Conservation (phyloP, 192 early-diverging fungal species). For the Coemansia sp. region DNA sequence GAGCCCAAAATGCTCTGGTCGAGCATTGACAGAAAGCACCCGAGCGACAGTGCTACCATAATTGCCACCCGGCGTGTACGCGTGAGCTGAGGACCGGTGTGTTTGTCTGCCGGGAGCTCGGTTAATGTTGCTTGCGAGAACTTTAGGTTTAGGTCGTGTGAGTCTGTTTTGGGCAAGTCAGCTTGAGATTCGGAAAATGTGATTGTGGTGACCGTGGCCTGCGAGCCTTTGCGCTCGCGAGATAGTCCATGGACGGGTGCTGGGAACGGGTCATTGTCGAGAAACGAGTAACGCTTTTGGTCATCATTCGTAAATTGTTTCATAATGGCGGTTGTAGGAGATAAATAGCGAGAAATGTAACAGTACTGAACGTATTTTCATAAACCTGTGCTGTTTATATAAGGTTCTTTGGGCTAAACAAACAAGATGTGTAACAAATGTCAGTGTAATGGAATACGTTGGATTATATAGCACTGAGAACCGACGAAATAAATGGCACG, state of each 20-base stretch:
- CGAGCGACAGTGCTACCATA: slow-evolving; percentile 30
- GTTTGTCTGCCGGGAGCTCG: slow-evolving; percentile 3
- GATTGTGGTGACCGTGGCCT: slow-evolving; percentile 8
- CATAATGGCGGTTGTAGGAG: slow-evolving; percentile 2
- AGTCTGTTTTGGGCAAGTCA: neutral
- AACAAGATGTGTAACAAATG: too few relatives aligned
- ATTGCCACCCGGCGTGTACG: slow-evolving; percentile 27
- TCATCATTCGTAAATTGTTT: neutral
- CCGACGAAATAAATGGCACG: too few relatives aligned
- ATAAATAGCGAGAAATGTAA: neutral
- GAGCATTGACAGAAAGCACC: slow-evolving; percentile 60
- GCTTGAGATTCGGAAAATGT: neutral
- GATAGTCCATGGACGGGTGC: neutral
- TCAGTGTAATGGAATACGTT: too few relatives aligned
- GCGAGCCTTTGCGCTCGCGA: neutral
- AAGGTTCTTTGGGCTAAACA: too few relatives aligned
- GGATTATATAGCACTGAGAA: too few relatives aligned
- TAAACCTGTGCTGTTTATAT: neutral
- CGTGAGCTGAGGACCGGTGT: slow-evolving; percentile 4
- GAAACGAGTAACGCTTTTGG: slow-evolving; percentile 14
- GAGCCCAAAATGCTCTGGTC: slow-evolving; percentile 72
- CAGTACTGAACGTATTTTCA: neutral
- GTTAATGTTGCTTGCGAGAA: slow-evolving; percentile 34
- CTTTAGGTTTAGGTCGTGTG: slow-evolving; percentile 7
- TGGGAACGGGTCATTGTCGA: slow-evolving; percentile 14